Percentiles rank a stretch among this genome's conserved stretches.
phyloP scores from a whole-genome alignment of 176 grass and related monocot genomes.

The Lolium rigidum region DNA sequence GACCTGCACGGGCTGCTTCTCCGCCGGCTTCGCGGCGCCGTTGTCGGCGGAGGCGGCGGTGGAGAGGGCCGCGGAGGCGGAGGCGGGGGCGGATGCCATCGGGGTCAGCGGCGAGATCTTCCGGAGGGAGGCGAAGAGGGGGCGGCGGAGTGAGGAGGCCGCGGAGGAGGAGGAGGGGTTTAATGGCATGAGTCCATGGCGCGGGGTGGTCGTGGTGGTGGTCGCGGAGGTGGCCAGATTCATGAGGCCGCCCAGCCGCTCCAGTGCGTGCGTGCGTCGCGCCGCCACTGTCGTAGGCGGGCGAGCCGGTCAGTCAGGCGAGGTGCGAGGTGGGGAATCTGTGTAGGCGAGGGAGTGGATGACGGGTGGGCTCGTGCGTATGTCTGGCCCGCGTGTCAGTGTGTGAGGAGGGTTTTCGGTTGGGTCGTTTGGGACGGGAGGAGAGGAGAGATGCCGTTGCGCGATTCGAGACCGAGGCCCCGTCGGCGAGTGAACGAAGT shows the following conservation, averaged over 20 bases:
- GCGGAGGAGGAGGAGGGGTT: constrained; percentile 20
- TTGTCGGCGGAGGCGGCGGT: constrained; percentile 26
- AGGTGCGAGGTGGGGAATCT: background rate
- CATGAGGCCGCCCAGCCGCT: constrained; percentile 26
- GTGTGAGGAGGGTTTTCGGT: fast-evolving
- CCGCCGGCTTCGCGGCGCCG: constrained; percentile 37
- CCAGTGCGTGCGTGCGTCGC: constrained; percentile 26
- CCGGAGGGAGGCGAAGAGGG: constrained; percentile 44
- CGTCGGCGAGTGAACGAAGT: background rate
- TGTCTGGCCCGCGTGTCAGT: background rate
- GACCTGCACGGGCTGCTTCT: constrained; percentile 59
- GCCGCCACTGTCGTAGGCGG: background rate
- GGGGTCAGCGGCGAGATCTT: constrained; percentile 19
- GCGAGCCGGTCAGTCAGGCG: background rate
- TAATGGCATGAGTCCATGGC: constrained; percentile 59
- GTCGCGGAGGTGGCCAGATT: constrained; percentile 52
- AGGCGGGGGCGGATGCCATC: constrained; percentile 32
- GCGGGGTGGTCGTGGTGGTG: background rate
- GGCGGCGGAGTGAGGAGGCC: constrained; percentile 42
- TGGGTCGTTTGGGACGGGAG: background rate
- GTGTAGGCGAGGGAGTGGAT: background rate
- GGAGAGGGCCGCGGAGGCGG: constrained; percentile 29
- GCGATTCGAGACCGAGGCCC: background rate
- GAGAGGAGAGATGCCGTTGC: background rate
- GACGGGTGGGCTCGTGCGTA: background rate